Conservation (phyloP, 2,329 filamentous ascomycete genomes). For the Cryoendolithus antarcticus region DNA sequence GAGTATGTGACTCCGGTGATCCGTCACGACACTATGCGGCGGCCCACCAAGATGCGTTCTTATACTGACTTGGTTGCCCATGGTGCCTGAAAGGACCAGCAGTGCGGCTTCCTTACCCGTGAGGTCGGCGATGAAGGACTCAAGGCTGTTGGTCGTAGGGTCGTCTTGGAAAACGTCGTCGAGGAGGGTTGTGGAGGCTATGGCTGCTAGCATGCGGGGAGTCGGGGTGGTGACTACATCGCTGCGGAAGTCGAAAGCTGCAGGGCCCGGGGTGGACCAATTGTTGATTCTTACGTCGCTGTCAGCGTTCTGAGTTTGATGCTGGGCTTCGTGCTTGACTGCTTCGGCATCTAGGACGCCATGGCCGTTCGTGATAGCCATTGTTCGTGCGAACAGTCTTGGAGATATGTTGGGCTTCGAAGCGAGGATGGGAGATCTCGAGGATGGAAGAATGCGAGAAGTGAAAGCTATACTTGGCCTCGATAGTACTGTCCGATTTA, state of each 20-base stretch:
- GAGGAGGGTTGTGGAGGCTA: constrained; percentile 59
- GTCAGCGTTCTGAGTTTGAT: constrained; percentile 10
- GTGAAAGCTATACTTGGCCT: no score
- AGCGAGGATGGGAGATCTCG: no score
- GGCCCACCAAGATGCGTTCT: constrained; percentile 66
- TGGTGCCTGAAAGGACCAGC: constrained; percentile 79
- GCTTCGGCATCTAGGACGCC: neutral
- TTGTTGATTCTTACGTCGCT: constrained; percentile 19
- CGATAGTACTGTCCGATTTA: no score
- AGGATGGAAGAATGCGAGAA: no score
- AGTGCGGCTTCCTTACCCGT: constrained; percentile 65
- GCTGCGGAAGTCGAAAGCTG: constrained; percentile 45
- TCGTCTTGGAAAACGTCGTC: constrained; percentile 82
- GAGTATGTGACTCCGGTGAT: constrained; percentile 66
- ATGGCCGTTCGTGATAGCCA: no score
- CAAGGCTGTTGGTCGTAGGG: constrained; percentile 61
- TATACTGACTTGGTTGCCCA: constrained; percentile 83
- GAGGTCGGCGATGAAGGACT: constrained; percentile 59
- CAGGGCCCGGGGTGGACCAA: constrained; percentile 35
- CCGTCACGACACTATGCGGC: constrained; percentile 68
- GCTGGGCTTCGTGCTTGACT: constrained; percentile 14
- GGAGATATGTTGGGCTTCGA: no score
- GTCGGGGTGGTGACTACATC: constrained; percentile 68
- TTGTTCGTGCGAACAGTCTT: no score
- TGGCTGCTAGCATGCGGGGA: constrained; percentile 66